Conservation (phyloP, 2,329 filamentous ascomycete genomes). For the Hypoxylon sp. region DNA sequence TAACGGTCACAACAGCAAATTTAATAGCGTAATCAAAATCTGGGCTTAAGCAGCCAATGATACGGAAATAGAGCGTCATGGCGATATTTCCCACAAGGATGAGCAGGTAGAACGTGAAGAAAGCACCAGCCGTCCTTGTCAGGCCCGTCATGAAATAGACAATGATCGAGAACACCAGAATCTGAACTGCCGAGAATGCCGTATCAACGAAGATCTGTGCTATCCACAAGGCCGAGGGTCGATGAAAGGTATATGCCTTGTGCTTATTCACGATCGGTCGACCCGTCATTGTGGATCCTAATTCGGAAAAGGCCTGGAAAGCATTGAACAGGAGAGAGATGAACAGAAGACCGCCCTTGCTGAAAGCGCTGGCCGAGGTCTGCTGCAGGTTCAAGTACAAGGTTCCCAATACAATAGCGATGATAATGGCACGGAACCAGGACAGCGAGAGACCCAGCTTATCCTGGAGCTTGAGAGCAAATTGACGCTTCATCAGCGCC, state of each 20-base stretch:
- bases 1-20: conserved; percentile 82
- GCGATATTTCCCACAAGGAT: conserved; percentile 75
- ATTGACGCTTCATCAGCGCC: conserved; percentile 86
- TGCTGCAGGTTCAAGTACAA: conserved; percentile 78
- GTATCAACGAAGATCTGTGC: conserved; percentile 85
- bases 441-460: conserved; percentile 80
- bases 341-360: conserved; percentile 84
- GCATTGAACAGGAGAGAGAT: conserved; percentile 85
- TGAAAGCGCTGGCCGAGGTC: conserved; percentile 78
- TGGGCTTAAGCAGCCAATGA: conserved; percentile 78
- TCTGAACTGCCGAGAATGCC: conserved; percentile 76
- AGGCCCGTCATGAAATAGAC: conserved; percentile 84
- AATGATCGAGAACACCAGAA: conserved; percentile 78
- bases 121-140: conserved; percentile 75
- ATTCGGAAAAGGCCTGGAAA: conserved; percentile 86
- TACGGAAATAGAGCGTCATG: conserved; percentile 83
- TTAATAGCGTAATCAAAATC: conserved; percentile 90
- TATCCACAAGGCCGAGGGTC: conserved; percentile 85
- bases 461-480: conserved; percentile 87
- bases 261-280: conserved; percentile 86
- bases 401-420: conserved; percentile 83
- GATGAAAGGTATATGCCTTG: conserved; percentile 83
- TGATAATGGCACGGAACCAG: conserved; percentile 75
- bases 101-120: conserved; percentile 81
- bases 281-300: conserved; percentile 80